Percentiles rank a stretch among this genome's conserved stretches.
Evolutionary conservation across 129 eudicot species (phyloP).

Genomic region (Helichrysum umbraculigerum): DNA sequence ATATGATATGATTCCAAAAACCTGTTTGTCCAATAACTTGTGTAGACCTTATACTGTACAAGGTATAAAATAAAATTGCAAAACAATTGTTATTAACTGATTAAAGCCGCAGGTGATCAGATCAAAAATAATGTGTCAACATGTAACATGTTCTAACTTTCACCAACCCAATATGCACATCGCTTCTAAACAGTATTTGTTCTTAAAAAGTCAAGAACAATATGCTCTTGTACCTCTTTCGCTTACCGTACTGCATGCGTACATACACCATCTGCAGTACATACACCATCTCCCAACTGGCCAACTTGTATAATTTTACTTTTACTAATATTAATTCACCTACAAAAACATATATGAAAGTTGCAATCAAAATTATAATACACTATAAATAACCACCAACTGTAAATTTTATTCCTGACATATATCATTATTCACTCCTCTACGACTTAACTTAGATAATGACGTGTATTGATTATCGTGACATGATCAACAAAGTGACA

Average conservation of each 20-base stretch:
- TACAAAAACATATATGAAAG: conserved; percentile 11
- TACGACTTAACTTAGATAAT: background rate
- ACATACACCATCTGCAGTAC: background rate
- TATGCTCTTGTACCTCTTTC: background rate
- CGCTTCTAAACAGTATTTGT: background rate
- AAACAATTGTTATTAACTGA: no score
- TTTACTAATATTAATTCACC: background rate
- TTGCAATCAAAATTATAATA: no score
- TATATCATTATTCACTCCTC: background rate
- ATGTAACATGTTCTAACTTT: conserved; percentile 6
- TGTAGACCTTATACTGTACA: no score
- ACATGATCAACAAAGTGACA: background rate
- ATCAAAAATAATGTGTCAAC: background rate
- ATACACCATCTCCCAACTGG: background rate
- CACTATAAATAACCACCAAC: conserved; percentile 1
- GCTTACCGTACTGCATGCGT: background rate
- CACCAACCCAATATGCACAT: background rate
- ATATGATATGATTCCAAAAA: no score
- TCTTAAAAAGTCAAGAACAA: background rate
- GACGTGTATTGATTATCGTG: background rate
- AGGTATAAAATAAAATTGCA: no score
- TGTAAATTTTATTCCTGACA: background rate
- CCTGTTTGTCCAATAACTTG: no score
- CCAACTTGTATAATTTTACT: background rate
- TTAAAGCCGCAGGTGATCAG: no score